Base-by-base conservation (phyloP, 2,329 filamentous ascomycete species). In the Madurella mycetomatis region DNA sequence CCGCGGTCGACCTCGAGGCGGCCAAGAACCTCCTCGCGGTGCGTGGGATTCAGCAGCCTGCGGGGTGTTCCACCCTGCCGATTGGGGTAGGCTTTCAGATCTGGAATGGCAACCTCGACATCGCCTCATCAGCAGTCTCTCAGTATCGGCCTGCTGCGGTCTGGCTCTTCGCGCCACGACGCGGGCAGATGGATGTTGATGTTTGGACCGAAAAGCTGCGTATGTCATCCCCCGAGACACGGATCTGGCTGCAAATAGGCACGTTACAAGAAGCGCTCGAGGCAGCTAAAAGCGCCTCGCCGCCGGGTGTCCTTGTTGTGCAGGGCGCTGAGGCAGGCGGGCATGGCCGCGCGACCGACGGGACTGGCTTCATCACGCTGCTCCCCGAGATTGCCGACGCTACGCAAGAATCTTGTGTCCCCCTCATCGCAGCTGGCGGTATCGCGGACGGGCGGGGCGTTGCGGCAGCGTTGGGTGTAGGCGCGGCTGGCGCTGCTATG, bases 271-370 rank as follows among this genome's bases (percentile, higher is more conserved):
- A 80, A 55, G 78, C 77, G 2, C 58, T 75, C 0, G 68, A 73
- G n/a, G 69, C 76, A 0, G 66, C 70, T 1, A 63, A 60, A 9
- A 65, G 64, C 30, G 58, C 63, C 2, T 60, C 64, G 0, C 67
- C 62, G 2, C 77, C 79, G 0, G 78, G 82, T 53, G 76, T 75
- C 2, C 58, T 82, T 3, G 77, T 82, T 2, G 63, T 79, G 2
- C 79, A 82, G 62, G 79, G 80, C 1, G 66, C 69, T 2, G 80
- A 82, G 58, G 77, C 79, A 0, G 80, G 80, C 12, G 79, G 80
- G 0, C 80, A 82, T 56, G 77, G 78, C 0, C 69, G 77, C 9
- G 70, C 69, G 1, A 67, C 64, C 1, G 71, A 75, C 19, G 77
- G 76, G 0, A 63, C 67, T 30, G 70, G 78, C 13, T 67, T 80